A percentile compares a stretch with the other conserved stretches of the same genome.
Conservation (phyloP, 2,329 filamentous ascomycete genomes). For the Ceratocystiopsis minuta region DNA sequence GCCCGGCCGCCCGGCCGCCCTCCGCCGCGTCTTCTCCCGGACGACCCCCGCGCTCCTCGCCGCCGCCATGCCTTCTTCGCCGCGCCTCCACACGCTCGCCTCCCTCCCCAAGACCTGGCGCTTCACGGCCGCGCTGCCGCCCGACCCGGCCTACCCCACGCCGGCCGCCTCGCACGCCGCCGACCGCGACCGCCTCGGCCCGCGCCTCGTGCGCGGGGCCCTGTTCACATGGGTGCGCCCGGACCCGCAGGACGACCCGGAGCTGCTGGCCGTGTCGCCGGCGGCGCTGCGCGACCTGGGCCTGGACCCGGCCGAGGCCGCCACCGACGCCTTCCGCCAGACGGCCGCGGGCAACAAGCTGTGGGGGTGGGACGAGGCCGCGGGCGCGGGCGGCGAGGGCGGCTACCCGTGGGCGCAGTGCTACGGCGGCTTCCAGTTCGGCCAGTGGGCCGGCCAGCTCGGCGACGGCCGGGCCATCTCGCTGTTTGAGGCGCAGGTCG, state of each 20-base stretch:
- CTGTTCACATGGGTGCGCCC: slow-evolving; percentile 85
- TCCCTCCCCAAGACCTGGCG: slow-evolving; percentile 47
- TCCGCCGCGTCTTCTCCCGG: background rate
- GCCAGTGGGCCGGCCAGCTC: slow-evolving; percentile 87
- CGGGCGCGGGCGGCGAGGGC: background rate
- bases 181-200: slow-evolving; percentile 56
- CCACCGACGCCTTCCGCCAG: slow-evolving; percentile 55
- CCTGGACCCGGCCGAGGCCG: slow-evolving; percentile 47
- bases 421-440: slow-evolving; percentile 71
- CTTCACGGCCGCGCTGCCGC: slow-evolving; percentile 48
- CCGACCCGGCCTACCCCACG: slow-evolving; percentile 63
- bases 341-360: slow-evolving; percentile 70
- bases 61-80: background rate
- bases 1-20: too few species aligned
- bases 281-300: slow-evolving; percentile 69
- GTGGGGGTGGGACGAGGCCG: slow-evolving; percentile 46
- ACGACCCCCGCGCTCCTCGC: background rate
- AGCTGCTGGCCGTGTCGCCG: slow-evolving; percentile 65
- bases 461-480: slow-evolving; percentile 91
- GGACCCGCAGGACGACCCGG: slow-evolving; percentile 49
- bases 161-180: slow-evolving; percentile 67
- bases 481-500: slow-evolving; percentile 71
- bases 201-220: slow-evolving; percentile 69
- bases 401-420: slow-evolving; percentile 93
- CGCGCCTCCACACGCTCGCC: slow-evolving; percentile 24